Percentiles rank a stretch among this genome's conserved stretches.
phyloP scores from a whole-genome alignment of 495 filamentous ascomycete species.

The Hyaloscypha finlandica region DNA sequence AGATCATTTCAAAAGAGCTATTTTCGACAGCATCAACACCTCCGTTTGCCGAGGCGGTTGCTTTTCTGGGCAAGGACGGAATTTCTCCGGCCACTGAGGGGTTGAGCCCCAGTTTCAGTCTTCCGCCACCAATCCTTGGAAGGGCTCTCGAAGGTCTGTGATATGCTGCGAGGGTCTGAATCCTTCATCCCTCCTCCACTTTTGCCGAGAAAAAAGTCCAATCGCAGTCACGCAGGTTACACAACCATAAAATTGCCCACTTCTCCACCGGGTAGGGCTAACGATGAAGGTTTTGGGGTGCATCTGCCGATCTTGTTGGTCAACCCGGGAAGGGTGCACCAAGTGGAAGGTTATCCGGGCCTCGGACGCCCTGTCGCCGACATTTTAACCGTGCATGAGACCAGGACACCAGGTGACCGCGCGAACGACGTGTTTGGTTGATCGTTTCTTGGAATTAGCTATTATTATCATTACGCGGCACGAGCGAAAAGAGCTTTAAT shows the following conservation, averaged over 20 bases:
- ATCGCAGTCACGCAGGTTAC: not conserved
- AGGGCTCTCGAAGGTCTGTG: not conserved
- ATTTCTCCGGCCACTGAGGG: not conserved
- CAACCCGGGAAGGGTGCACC: not conserved
- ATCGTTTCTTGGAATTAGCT: not conserved
- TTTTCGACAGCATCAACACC: not conserved
- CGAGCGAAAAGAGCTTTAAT: not conserved
- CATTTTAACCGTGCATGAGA: not conserved
- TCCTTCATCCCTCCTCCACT: conserved; percentile 1
- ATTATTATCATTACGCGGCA: not conserved
- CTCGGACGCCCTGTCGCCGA: not conserved
- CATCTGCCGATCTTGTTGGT: not conserved
- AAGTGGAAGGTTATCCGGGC: not conserved
- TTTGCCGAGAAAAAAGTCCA: not conserved
- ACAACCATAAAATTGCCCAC: not conserved
- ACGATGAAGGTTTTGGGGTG: not conserved
- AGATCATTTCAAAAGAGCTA: not conserved
- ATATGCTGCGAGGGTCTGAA: not conserved
- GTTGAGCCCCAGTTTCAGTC: conserved; percentile 13
- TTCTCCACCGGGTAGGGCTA: not conserved
- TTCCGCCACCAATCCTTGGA: not conserved
- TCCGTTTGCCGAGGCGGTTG: not conserved
- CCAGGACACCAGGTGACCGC: not conserved
- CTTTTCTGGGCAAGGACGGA: not conserved
- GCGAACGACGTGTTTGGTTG: not conserved